phyloP scores from a whole-genome alignment of 768 basidiomycete genomes.

The Tulasnella sp. region DNA sequence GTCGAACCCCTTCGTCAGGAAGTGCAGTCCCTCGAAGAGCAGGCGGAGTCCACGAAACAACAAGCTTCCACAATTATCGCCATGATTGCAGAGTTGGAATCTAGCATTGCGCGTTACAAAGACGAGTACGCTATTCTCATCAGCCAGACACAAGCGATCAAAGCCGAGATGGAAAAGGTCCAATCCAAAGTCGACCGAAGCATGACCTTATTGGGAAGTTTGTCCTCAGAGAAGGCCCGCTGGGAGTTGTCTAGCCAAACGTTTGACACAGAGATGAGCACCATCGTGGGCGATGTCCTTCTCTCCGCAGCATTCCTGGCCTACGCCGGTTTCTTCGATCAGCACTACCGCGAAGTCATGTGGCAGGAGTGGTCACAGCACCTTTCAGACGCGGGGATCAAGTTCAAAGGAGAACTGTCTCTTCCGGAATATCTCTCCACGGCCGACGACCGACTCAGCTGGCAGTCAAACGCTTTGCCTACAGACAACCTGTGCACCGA shows the following conservation, averaged over 20 bases:
- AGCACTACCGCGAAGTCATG: constrained; percentile 95
- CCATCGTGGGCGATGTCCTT: constrained; percentile 94
- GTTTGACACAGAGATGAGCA: constrained; percentile 97
- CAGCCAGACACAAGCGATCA: constrained; percentile 95
- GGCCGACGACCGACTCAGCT: constrained; percentile 89
- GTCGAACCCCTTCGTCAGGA: constrained; percentile 96
- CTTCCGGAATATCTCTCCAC: constrained; percentile 95
- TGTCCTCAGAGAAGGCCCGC: constrained; percentile 89
- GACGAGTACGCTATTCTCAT: constrained; percentile 96
- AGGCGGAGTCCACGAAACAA: constrained; percentile 92
- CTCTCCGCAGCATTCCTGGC: constrained; percentile 95
- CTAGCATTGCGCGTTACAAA: constrained; percentile 90
- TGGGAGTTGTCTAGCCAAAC: constrained; percentile 95
- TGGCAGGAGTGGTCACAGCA: constrained; percentile 94
- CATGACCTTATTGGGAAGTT: constrained; percentile 88
- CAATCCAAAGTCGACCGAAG: constrained; percentile 96
- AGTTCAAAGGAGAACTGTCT: constrained; percentile 87
- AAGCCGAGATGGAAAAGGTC: constrained; percentile 95
- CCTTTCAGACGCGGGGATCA: constrained; percentile 81
- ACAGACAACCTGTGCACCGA: constrained; percentile 94
- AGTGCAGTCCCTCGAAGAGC: constrained; percentile 85
- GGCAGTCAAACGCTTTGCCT: constrained; percentile 95
- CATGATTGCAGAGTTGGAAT: constrained; percentile 89
- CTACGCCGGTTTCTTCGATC: constrained; percentile 98
- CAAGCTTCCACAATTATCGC: constrained; percentile 85